Percentiles rank a stretch among this genome's conserved stretches.
Evolutionary conservation across 345 rosid genomes (phyloP).

Genomic region (Gossypium thurberi): DNA sequence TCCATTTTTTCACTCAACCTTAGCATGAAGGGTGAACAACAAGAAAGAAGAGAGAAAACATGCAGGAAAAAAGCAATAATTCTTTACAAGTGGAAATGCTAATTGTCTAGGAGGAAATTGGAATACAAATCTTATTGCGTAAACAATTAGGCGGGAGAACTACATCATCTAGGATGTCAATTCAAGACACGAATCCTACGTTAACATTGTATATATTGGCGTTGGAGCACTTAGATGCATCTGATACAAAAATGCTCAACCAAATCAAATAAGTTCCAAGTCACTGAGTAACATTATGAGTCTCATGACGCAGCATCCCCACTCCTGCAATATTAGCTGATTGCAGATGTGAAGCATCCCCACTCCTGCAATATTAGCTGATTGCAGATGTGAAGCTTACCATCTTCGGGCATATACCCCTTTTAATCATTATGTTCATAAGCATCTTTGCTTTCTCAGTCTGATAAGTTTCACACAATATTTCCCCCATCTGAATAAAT

Average conservation of each 20-base stretch:
- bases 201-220: not conserved
- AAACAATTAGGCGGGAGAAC: no score
- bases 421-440: constrained; percentile 27
- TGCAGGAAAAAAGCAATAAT: not conserved
- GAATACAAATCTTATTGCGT: no score
- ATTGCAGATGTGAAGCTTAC: constrained; percentile 5
- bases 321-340: not conserved
- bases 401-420: constrained; percentile 18
- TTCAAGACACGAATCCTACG: not conserved
- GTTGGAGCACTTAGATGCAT: not conserved
- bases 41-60: not conserved
- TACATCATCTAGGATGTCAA: no score
- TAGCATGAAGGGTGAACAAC: not conserved
- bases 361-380: not conserved
- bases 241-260: not conserved
- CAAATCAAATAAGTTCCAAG: not conserved
- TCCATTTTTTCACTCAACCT: no score
- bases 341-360: constrained; percentile 1
- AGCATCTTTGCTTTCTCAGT: constrained; percentile 26
- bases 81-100: no score
- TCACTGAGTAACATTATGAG: not conserved
- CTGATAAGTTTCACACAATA: constrained; percentile 18
- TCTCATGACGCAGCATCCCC: not conserved
- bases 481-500: constrained; percentile 18
- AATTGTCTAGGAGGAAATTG: no score